Percentiles rank a stretch among this genome's conserved stretches.
phyloP scores from a whole-genome alignment of 1,284 basidiomycete species.

The Ustilago nuda region DNA sequence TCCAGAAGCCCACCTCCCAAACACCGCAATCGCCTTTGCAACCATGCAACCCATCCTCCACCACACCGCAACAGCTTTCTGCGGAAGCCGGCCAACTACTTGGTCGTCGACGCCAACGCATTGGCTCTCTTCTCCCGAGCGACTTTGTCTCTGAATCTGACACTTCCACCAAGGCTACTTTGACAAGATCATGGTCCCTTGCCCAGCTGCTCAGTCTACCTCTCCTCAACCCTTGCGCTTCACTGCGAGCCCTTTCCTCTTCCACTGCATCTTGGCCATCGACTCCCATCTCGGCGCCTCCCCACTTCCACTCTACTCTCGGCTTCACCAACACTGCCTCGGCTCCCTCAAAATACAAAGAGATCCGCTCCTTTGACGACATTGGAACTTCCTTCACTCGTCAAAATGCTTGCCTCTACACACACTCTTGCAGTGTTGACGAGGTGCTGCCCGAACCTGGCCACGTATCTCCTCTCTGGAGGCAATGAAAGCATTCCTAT shows the following conservation, averaged over 20 bases:
- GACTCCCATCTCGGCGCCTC: slow-evolving; percentile 15
- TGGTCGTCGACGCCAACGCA: slow-evolving; percentile 36
- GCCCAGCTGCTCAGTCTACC: slow-evolving; percentile 42
- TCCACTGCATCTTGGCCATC: slow-evolving; percentile 31
- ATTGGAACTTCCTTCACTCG: slow-evolving; percentile 21
- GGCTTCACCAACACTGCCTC: slow-evolving; percentile 21
- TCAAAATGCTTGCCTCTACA: slow-evolving; percentile 11
- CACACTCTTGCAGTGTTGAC: slow-evolving; percentile 3
- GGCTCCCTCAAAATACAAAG: slow-evolving; percentile 12
- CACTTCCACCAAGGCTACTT: background rate
- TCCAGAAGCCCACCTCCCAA: background rate
- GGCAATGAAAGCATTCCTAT: slow-evolving; percentile 21
- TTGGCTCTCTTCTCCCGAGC: slow-evolving; percentile 13
- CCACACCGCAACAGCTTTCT: slow-evolving; percentile 37
- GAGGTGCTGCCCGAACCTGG: slow-evolving; percentile 5
- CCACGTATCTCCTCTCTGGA: slow-evolving; percentile 40
- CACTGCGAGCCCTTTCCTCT: slow-evolving; percentile 26
- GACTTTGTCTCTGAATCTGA: slow-evolving; percentile 9
- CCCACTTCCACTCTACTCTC: slow-evolving; percentile 26
- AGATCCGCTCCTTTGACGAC: slow-evolving; percentile 31
- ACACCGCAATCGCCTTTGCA: slow-evolving; percentile 14
- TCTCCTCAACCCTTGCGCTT: slow-evolving; percentile 32
- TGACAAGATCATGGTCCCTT: slow-evolving; percentile 39
- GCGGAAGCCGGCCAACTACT: slow-evolving; percentile 37
- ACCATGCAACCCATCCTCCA: slow-evolving; percentile 28